These are phyloP conservation scores for Boletus coccyginus DNA, from an alignment of 768 basidiomycete genomes.

Conservation along the genomic window DNA sequence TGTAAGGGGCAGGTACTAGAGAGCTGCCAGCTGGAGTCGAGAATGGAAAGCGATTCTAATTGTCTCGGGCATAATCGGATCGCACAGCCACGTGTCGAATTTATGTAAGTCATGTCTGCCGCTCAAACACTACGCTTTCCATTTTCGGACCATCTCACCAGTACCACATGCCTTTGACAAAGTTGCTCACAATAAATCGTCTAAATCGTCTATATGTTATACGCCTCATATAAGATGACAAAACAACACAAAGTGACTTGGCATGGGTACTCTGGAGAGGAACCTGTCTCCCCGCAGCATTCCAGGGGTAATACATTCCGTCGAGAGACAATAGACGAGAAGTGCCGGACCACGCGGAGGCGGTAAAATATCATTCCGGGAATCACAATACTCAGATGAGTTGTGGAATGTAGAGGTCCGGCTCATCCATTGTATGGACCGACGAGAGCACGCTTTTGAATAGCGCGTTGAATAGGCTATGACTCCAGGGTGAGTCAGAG, in stretches of 20 bases:
- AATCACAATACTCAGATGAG: background rate
- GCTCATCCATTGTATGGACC: background rate
- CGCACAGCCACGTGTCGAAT: constrained; percentile 17
- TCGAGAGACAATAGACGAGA: constrained; percentile 3
- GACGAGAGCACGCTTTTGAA: background rate
- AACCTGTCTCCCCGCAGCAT: background rate
- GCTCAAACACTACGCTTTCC: constrained; percentile 22
- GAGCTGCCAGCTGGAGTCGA: background rate
- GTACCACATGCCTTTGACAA: too few species aligned
- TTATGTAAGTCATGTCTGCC: too few species aligned
- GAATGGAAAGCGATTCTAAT: constrained; percentile 12
- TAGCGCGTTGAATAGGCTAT: background rate
- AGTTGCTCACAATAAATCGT: background rate
- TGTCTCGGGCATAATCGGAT: constrained; percentile 17
- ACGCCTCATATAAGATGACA: background rate
- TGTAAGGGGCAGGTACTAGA: background rate
- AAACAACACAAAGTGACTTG: background rate
- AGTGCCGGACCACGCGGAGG: background rate
- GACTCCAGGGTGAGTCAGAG: background rate
- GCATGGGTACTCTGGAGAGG: background rate
- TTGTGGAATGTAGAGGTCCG: background rate
- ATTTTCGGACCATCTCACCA: constrained; percentile 9
- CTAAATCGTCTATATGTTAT: background rate
- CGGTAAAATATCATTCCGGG: background rate
- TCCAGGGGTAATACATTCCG: background rate